A percentile compares a stretch with the other conserved stretches of the same genome.
Evolutionary conservation across 345 rosid species (phyloP).

Genomic region (Acer saccharum): DNA sequence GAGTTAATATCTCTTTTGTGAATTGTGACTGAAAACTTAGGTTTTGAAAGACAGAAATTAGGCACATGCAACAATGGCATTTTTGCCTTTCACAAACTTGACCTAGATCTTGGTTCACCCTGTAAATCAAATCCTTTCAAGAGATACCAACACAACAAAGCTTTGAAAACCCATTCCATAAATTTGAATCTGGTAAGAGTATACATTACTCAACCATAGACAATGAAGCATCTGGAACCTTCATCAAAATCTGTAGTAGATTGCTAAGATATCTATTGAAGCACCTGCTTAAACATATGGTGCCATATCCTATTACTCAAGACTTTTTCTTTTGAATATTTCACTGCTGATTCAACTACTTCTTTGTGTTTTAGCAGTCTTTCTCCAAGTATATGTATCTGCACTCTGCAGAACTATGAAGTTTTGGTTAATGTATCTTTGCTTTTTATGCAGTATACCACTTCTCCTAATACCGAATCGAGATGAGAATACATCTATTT

Average conservation of each 20-base stretch:
- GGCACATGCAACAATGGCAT: neutral
- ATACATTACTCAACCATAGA: neutral
- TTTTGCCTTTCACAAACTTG: neutral
- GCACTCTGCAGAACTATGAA: no score
- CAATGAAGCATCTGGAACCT: neutral
- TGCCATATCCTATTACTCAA: neutral
- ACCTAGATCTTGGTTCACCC: neutral
- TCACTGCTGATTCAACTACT: slow-evolving; percentile 1
- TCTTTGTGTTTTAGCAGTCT: slow-evolving; percentile 6
- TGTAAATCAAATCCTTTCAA: slow-evolving; percentile 2
- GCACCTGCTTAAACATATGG: neutral
- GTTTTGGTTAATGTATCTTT: neutral
- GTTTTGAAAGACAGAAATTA: neutral
- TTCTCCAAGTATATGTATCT: no score
- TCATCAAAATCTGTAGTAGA: neutral
- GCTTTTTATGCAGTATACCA: neutral
- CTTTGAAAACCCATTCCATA: neutral
- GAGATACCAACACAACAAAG: neutral
- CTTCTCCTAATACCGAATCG: neutral
- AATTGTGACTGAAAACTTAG: neutral
- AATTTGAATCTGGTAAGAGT: neutral
- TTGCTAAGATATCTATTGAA: neutral
- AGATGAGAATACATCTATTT: neutral
- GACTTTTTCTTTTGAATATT: neutral
- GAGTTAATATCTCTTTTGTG: neutral